Evolutionary conservation across 257 asterid species (phyloP).

Genomic region (Linderniella brevidens): DNA sequence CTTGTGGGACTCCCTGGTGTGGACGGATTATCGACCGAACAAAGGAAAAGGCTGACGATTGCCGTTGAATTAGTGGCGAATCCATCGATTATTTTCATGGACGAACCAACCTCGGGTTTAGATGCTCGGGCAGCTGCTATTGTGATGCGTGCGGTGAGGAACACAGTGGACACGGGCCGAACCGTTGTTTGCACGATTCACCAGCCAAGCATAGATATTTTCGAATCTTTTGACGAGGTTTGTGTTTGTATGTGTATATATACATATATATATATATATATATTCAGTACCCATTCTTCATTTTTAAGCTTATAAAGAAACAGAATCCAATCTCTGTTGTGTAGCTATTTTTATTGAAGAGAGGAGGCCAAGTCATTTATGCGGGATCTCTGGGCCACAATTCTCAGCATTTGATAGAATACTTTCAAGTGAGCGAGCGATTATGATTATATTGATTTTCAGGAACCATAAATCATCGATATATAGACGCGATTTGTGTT

Average conservation of each 20-base stretch:
- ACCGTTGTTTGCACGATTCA: constrained; percentile 64
- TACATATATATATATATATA: not conserved
- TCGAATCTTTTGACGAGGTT: constrained; percentile 66
- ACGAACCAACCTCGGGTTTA: constrained; percentile 61
- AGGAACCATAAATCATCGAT: too few relatives aligned
- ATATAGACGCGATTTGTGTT: too few relatives aligned
- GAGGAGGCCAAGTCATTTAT: constrained; percentile 75
- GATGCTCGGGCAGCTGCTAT: constrained; percentile 71
- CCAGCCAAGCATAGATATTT: constrained; percentile 61
- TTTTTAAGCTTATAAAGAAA: too few relatives aligned
- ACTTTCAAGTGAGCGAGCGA: constrained; percentile 39
- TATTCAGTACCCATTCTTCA: too few relatives aligned
- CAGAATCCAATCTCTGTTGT: too few relatives aligned
- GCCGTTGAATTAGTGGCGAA: constrained; percentile 57
- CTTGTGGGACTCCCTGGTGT: constrained; percentile 64
- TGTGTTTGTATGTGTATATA: too few relatives aligned
- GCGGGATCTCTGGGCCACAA: constrained; percentile 75
- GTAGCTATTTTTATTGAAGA: constrained; percentile 62
- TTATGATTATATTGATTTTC: too few relatives aligned
- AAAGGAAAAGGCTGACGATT: constrained; percentile 50
- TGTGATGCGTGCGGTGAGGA: constrained; percentile 59
- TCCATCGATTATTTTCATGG: constrained; percentile 69
- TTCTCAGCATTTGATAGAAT: constrained; percentile 37
- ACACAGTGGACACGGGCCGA: constrained; percentile 58
- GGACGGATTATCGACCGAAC: constrained; percentile 53